Evolutionary conservation across 2,329 filamentous ascomycete species (phyloP).

Genomic region (Verruconis gallopava): DNA sequence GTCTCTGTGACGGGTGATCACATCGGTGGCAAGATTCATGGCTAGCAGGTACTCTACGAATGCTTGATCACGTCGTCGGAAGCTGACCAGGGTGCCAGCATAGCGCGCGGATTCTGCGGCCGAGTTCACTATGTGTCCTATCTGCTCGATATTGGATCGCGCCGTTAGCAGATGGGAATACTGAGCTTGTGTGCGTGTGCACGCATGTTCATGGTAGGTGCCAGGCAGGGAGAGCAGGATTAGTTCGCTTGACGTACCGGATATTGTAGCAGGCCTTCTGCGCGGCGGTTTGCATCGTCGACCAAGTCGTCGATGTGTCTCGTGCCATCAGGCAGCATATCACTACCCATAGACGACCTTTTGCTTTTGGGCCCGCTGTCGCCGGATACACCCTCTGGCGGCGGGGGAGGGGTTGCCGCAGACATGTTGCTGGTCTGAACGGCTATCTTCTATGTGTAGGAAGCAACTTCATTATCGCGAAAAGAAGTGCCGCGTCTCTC

Average conservation of each 20-base stretch:
- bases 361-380: not conserved
- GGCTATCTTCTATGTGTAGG: too few relatives aligned
- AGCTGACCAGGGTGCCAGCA: slow-evolving; percentile 48
- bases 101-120: slow-evolving; percentile 29
- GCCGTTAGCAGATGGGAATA: not conserved
- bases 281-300: slow-evolving; percentile 21
- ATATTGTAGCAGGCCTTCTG: slow-evolving; percentile 14
- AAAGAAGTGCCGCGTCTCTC: too few relatives aligned
- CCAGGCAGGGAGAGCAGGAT: slow-evolving; percentile 9
- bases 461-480: too few relatives aligned
- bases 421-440: slow-evolving; percentile 8
- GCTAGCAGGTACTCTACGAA: slow-evolving; percentile 77
- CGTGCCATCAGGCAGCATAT: slow-evolving; percentile 15
- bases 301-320: slow-evolving; percentile 31
- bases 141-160: slow-evolving; percentile 20
- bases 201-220: not conserved
- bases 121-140: slow-evolving; percentile 26
- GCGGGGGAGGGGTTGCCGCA: slow-evolving; percentile 5
- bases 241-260: slow-evolving; percentile 16
- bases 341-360: slow-evolving; percentile 14
- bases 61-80: slow-evolving; percentile 57
- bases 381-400: too few relatives aligned
- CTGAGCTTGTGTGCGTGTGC: too few relatives aligned
- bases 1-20: slow-evolving; percentile 64
- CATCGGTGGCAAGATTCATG: slow-evolving; percentile 62